A percentile compares a stretch with the other conserved stretches of the same genome.
phyloP scores from a whole-genome alignment of 116 monocot genomes.

The Trichopus zeylanicus region DNA sequence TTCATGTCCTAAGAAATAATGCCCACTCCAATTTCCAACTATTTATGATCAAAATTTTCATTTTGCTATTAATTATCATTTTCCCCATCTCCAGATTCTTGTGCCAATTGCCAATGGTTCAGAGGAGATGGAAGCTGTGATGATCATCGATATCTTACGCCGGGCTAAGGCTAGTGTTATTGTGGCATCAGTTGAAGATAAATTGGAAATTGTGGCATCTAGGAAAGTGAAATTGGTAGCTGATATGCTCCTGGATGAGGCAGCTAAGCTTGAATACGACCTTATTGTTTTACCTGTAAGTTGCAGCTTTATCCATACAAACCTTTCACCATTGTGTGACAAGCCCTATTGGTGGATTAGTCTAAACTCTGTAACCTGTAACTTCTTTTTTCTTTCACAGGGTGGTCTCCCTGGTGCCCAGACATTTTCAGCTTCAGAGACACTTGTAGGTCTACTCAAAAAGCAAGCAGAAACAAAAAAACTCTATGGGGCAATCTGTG shows the following conservation, averaged over 20 bases:
- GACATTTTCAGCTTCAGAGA: slow-evolving; percentile 48
- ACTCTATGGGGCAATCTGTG: slow-evolving; percentile 77
- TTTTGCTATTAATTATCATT: neutral
- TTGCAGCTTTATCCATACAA: neutral
- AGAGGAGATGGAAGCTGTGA: slow-evolving; percentile 77
- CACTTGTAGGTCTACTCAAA: slow-evolving; percentile 39
- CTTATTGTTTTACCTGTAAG: slow-evolving; percentile 75
- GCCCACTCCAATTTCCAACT: neutral
- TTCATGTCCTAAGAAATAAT: neutral
- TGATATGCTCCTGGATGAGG: slow-evolving; percentile 59
- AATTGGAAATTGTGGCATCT: slow-evolving; percentile 65
- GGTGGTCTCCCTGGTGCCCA: slow-evolving; percentile 72
- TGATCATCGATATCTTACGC: slow-evolving; percentile 72
- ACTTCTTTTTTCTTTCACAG: slow-evolving; percentile 16
- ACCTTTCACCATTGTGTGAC: neutral
- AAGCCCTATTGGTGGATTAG: no score
- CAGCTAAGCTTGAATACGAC: slow-evolving; percentile 49
- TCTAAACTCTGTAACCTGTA: neutral
- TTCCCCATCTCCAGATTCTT: slow-evolving; percentile 38
- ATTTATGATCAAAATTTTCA: neutral
- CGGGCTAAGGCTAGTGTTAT: slow-evolving; percentile 57
- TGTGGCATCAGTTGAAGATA: slow-evolving; percentile 60
- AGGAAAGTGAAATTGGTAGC: slow-evolving; percentile 69
- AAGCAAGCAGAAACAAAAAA: slow-evolving; percentile 52
- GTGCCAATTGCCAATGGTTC: slow-evolving; percentile 83